Base-by-base conservation (phyloP, 495 filamentous ascomycete species). In the Penicillium soppii region DNA sequence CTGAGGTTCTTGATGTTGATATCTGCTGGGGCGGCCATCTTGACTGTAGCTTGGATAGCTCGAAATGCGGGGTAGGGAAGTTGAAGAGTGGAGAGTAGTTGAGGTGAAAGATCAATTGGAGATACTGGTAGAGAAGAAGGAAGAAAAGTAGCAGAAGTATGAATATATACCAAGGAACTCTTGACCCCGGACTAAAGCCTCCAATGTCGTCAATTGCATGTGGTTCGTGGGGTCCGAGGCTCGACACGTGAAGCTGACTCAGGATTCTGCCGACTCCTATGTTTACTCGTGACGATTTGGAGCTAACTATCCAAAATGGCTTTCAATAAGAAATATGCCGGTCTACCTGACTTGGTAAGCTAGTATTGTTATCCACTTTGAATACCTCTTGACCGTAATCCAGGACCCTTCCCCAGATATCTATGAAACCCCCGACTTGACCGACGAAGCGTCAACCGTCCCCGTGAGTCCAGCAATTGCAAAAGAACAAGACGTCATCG, bases 361-460 rank as follows among this genome's bases (percentile, higher is more conserved):
- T 32, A 7, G 7, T 25, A 9, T 10, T 22, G 20, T 23, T 26
- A 36, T 23, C 19, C 12, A 15, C 5, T 8, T 30, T 26, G 6
- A 4, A 25, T 26, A 25, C 36, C 26, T 25, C 43, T 53, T 67
- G 44, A 67, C 47, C 43, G 36, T 40, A 27, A 52, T 4, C 16
- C 52, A 94, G 90, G 92, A 97, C 65, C 85, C 83, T 20, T 89
- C 91, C 20, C 92, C 91, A 67, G 92, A 96, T 63, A 87, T 95
- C 60, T 97, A 97, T 73, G 92, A 96, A 72, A 96, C 92, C 39
- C 92, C 92, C 60, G 90, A 94, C 51, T 74, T 96, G 56, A 90
- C 83, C 20, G 90, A 96, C 59, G 92, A 94, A 64, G 85, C 79
- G 43, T 95, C 90, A 22, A 97, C 91, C 30, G 65, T 90, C 50